Evolutionary conservation across 441 rosid genomes (phyloP).

Genomic region (Sinapis alba): DNA sequence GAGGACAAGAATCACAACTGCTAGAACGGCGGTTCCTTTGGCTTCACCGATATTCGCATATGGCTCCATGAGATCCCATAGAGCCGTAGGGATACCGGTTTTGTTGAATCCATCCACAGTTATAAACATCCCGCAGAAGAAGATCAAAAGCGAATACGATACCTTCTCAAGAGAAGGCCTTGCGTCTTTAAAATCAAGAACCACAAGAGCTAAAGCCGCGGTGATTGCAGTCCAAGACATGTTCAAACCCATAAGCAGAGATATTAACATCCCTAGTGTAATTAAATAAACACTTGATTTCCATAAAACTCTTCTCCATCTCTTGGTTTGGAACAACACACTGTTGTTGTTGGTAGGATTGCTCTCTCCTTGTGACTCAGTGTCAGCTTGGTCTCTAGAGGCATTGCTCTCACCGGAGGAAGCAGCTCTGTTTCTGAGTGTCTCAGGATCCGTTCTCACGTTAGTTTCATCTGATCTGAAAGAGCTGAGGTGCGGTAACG

Average conservation of each 20-base stretch:
- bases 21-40: slow-evolving; percentile 61
- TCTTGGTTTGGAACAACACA: slow-evolving; percentile 12
- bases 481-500: slow-evolving; percentile 50
- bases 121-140: slow-evolving; percentile 93
- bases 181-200: slow-evolving; percentile 87
- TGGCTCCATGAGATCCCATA: slow-evolving; percentile 84
- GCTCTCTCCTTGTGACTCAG: slow-evolving; percentile 42
- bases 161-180: slow-evolving; percentile 78
- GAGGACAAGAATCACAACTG: slow-evolving; percentile 61
- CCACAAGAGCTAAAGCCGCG: slow-evolving; percentile 76
- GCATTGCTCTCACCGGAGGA: slow-evolving; percentile 35
- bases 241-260: slow-evolving; percentile 64
- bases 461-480: slow-evolving; percentile 46
- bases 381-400: slow-evolving; percentile 35
- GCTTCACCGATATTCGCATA: slow-evolving; percentile 50
- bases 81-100: slow-evolving; percentile 74
- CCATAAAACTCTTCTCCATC: slow-evolving; percentile 58
- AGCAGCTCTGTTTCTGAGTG: slow-evolving; percentile 44
- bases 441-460: slow-evolving; percentile 42
- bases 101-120: slow-evolving; percentile 78
- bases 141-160: slow-evolving; percentile 73
- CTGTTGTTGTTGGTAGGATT: not conserved
- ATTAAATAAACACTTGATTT: slow-evolving; percentile 62
- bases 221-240: slow-evolving; percentile 92
- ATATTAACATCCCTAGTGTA: slow-evolving; percentile 67